Percentiles rank a stretch among this genome's conserved stretches.
Conservation (phyloP, 2,329 filamentous ascomycete genomes). For the Alternaria atra region DNA sequence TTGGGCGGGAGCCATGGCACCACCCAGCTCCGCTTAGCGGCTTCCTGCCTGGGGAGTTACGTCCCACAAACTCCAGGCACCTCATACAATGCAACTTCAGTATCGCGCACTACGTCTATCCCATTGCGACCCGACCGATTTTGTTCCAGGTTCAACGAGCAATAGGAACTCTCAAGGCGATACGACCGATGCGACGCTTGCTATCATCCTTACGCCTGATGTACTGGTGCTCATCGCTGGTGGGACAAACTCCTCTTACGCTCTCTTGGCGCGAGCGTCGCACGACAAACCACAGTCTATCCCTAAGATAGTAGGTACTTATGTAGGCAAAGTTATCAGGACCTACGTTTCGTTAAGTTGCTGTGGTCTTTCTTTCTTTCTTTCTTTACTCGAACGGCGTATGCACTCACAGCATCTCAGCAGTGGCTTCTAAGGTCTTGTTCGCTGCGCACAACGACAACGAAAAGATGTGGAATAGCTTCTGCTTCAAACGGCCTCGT, state of each 20-base stretch:
- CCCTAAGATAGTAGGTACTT: not conserved
- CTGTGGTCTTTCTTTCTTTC: accelerated
- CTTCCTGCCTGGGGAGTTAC: not conserved
- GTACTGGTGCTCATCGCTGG: not conserved
- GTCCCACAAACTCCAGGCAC: not conserved
- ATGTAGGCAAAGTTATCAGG: accelerated
- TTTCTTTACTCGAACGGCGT: not conserved
- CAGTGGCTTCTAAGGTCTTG: not conserved
- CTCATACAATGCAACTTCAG: not conserved
- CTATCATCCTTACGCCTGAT: not conserved
- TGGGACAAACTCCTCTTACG: not conserved
- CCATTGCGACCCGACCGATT: not conserved
- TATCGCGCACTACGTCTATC: not conserved
- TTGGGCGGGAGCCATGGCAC: not conserved
- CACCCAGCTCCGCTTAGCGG: not conserved
- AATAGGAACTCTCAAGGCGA: not conserved
- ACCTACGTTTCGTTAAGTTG: not conserved
- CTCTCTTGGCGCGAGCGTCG: not conserved
- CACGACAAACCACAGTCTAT: not conserved
- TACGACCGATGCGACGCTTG: not conserved
- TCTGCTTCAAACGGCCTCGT: not conserved
- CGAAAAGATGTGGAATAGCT: not conserved
- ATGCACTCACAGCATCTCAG: not conserved
- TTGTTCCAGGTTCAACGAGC: no score
- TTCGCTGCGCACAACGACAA: not conserved